Evolutionary conservation across 1,284 basidiomycete genomes (phyloP), one percentile per base, ranked within the genome.

Genomic region (Pyrrhoderma noxium): DNA sequence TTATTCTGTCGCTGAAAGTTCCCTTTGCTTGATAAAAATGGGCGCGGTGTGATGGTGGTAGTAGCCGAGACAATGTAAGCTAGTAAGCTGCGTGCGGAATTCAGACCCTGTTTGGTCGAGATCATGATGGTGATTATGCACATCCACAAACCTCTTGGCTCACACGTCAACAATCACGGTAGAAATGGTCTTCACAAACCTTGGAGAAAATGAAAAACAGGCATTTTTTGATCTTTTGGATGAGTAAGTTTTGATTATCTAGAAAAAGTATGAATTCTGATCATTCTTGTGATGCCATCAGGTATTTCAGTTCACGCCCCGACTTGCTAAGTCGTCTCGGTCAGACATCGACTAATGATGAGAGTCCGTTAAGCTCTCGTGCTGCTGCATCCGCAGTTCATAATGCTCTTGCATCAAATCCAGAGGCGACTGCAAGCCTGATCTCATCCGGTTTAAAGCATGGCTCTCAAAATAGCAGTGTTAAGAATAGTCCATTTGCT

Each of bases 211-310:
- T 57, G 86, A 89, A 64, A 89, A 88, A 65, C 76, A 85, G 56
- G 85, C 85, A 9, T 89, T 89, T 66, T 89, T 89, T 62, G 73
- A 76, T 22, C 75, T 89, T 16, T 69, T 89, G 35, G 85, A 89
- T 62, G 86, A 89, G 86, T 87, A 59, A 61, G 66, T 65, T 34
- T 40, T 7, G 36, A 46, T 22, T 31, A 5, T 31, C 5, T 5
- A 11, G 27, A 31, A 31, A 5, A 31, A 31, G 43, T 42, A 35
- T n/a, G 11, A 14, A 31, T 1, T 3, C 22, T 49, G 14, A 21
- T 47, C 3, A 35, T 18, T 36, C 42, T 16, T 34, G 37, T 54
- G 40, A 22, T 39, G 19, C 19, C 34, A 21, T 19, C 38, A 89
- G 86, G 60, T 89, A 89, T 68, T 89, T 89, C 65, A 67, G 78